These are phyloP conservation scores for Aspergillus carbonarius DNA, from an alignment of 2,329 filamentous ascomycete genomes.

Conservation along the genomic window DNA sequence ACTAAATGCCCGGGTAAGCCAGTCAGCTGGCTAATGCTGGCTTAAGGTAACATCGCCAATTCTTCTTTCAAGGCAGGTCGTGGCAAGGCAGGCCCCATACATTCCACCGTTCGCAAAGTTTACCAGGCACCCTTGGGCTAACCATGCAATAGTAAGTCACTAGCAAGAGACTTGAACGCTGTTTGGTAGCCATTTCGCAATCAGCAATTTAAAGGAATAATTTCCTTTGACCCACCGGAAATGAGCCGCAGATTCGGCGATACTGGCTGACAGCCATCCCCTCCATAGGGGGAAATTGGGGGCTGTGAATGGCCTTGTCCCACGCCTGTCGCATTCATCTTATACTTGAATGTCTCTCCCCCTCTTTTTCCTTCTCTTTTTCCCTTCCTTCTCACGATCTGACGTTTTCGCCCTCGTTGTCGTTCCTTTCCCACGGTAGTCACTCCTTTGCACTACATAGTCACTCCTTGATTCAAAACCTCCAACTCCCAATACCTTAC, in stretches of 20 bases:
- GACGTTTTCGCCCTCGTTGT: constrained; percentile 6
- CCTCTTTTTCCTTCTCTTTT: constrained; percentile 14
- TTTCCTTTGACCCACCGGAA: constrained; percentile 4
- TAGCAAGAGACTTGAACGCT: not conserved
- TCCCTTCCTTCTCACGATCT: constrained; percentile 15
- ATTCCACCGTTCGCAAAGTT: constrained; percentile 5
- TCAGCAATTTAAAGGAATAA: not conserved
- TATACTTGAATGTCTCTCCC: constrained; percentile 16
- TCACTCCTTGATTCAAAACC: constrained; percentile 26
- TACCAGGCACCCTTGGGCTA: not conserved
- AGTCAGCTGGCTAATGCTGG: not conserved
- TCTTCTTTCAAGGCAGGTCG: not conserved
- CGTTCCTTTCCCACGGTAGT: constrained; percentile 21
- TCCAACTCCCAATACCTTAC: constrained; percentile 4
- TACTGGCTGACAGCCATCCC: not conserved
- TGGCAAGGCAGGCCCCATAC: not conserved
- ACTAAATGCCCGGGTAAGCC: not conserved
- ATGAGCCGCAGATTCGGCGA: constrained; percentile 10
- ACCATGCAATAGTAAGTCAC: not conserved
- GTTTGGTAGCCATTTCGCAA: not conserved
- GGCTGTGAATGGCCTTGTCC: not conserved
- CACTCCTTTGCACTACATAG: constrained; percentile 22
- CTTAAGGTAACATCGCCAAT: constrained; percentile 2
- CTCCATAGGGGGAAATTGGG: constrained; percentile 6
- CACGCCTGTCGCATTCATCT: not conserved